A percentile compares a stretch with the other conserved stretches of the same genome.
Evolutionary conservation across 805 yeast species (phyloP).

Genomic region (Ogataea kodamae): DNA sequence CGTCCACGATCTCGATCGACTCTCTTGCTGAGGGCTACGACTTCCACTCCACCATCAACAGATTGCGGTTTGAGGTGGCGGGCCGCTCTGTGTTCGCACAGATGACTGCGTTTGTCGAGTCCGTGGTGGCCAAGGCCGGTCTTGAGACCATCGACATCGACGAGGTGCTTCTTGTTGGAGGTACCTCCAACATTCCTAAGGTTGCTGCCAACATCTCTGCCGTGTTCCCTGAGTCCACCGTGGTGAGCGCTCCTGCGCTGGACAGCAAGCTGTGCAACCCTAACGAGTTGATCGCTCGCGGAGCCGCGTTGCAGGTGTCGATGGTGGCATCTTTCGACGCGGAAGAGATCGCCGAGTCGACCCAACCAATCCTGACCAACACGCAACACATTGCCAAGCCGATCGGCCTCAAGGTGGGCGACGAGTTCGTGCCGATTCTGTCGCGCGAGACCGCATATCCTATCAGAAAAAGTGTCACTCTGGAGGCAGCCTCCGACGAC

Average conservation of each 20-base stretch:
- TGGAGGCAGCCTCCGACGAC: conserved; percentile 59
- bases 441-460: conserved; percentile 89
- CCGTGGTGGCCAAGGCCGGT: conserved; percentile 74
- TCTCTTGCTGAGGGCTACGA: conserved; percentile 92
- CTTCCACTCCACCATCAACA: conserved; percentile 88
- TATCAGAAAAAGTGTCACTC: conserved; percentile 67
- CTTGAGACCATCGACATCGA: conserved; percentile 82
- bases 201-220: conserved; percentile 69
- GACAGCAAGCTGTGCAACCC: conserved; percentile 83
- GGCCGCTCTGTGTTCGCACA: conserved; percentile 74
- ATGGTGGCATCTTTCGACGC: conserved; percentile 77
- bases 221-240: conserved; percentile 78
- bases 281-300: conserved; percentile 84
- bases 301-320: conserved; percentile 96
- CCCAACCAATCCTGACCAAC: conserved; percentile 79
- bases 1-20: conserved; percentile 91
- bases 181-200: conserved; percentile 90
- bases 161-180: conserved; percentile 90
- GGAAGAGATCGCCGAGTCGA: conserved; percentile 75
- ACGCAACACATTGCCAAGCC: conserved; percentile 84
- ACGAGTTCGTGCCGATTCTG: conserved; percentile 66
- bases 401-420: conserved; percentile 78
- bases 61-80: conserved; percentile 87
- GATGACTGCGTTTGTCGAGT: conserved; percentile 73
- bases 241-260: conserved; percentile 68